Evolutionary conservation across 768 basidiomycete species (phyloP), one percentile per base, ranked within the genome.

Genomic region (Lentinula detonsa): DNA sequence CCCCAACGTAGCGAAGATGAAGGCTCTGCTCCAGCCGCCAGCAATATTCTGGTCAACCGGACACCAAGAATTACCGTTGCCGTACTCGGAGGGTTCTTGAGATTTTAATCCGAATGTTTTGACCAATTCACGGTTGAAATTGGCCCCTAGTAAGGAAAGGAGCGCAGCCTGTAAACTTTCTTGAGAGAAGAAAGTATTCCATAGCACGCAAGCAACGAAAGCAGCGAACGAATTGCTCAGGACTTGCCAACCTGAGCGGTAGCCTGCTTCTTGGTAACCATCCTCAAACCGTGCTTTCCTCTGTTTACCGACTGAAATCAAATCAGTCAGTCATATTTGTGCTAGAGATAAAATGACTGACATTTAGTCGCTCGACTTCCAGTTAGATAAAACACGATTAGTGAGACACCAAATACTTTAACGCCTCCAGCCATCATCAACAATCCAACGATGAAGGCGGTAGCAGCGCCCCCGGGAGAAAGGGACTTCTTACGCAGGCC

Each of bases 341-440:
- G 33, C 8, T 16, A 13, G 10, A 6, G 28, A 7, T 2, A 28
- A 1, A 8, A 23, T 43, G 0, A 77, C 85, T 66, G 66, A 85
- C 85, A 80, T 73, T 93, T 95, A 2, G 95, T 97, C 0, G 94
- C 94, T 51, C 83, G 81, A 63, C 90, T 90, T 4, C 87, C 95
- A 0, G 85, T 67, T 34, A 95, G 74, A 71, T 97, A 95, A 71
- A 95, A 91, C 0, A 82, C 82, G 61, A 93, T 79, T 60, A 95
- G 76, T 1, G 85, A 75, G 10, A 82, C 71, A 15, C 87, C 90
- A 67, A 91, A 87, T 0, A 82, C 80, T 46, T 80, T 78, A 40
- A 86, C 76, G 8, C 81, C 85, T n/a, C 85, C 84, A 15, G 85
- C 79, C 72, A 98, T 78, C 70, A 86, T 85, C 5, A 81, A 66